Base-by-base conservation (phyloP, 805 yeast genomes). In the Candida cerambycidarum region DNA sequence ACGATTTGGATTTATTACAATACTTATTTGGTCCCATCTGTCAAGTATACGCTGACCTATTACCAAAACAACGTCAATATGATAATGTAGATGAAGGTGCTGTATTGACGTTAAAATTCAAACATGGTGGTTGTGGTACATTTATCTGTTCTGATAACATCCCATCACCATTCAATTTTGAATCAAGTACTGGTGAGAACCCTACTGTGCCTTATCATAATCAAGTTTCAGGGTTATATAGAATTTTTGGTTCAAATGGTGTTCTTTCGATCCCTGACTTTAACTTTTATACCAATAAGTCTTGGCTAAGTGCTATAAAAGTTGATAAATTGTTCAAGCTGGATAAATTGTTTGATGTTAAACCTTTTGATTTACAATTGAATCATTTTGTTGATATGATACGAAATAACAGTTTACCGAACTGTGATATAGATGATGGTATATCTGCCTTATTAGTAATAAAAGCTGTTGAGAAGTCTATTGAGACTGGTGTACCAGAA, bases 51-150 rank as follows among this genome's bases (percentile, higher is more conserved):
- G 73, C 70, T 3, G 71, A 67, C 44, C 43, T 58, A n/a, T 47
- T 62, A 37, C 40, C 53, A 10, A 59, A 59, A 43, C 67, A 63
- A 42, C 52, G 73, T 27, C 52, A 53, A n/a, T 48, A 45, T 33
- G 53, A 53, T 2, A 50, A 53, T 3, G 71, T 63, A n/a, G 72
- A 67, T 38, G 72, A 67, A 47, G 72, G 72, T 16, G 69, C 69
- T 2, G 65, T 56, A 2, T 52, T 67, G 17, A 60, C 67, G 7
- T 41, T 67, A 9, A 54, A 54, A 19, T 67, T 67, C 39, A 53
- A 50, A 27, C 57, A 47, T 43, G 72, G 72, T 2, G 52, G 59
- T 17, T 52, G 61, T 14, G 72, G 72, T 5, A 65, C 68, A 4
- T 67, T 67, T 45, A 54, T 67, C 14, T 65, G 70, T 44, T 55